Evolutionary conservation across 2,329 filamentous ascomycete genomes (phyloP).

Genomic region (Pseudogymnoascus pannorum): DNA sequence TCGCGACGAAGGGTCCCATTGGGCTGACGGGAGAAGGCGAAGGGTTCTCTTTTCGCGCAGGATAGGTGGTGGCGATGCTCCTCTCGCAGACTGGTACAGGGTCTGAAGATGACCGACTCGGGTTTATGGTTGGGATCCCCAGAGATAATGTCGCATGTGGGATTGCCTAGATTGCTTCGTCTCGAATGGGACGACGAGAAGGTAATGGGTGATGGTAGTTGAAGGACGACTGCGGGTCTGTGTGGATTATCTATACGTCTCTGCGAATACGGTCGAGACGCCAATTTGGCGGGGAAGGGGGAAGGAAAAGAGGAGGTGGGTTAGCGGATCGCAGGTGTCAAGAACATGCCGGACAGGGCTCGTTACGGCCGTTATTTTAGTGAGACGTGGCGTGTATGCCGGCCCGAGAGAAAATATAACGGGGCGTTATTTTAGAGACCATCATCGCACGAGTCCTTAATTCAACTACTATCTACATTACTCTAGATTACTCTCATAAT

Average conservation of each 20-base stretch:
- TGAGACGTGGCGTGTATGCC: background rate
- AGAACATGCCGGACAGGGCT: background rate
- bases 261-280: slow-evolving; percentile 5
- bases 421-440: background rate
- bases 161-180: background rate
- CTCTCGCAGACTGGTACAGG: background rate
- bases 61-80: background rate
- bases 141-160: background rate
- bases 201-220: background rate
- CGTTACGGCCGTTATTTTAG: background rate
- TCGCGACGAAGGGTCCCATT: slow-evolving; percentile 8
- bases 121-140: background rate
- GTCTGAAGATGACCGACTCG: background rate
- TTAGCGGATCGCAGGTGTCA: slow-evolving; percentile 1
- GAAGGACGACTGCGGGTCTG: slow-evolving; percentile 1
- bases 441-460: background rate
- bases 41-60: background rate
- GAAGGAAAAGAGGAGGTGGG: background rate
- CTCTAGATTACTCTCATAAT: too few species aligned
- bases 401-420: background rate
- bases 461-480: too few species aligned
- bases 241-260: background rate
- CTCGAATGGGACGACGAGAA: background rate
- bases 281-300: slow-evolving; percentile 4
- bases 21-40: background rate